Evolutionary conservation across 192 early-diverging fungal genomes (phyloP), one percentile per base, ranked within the genome.

Genomic region (Umbelopsis isabellina): DNA sequence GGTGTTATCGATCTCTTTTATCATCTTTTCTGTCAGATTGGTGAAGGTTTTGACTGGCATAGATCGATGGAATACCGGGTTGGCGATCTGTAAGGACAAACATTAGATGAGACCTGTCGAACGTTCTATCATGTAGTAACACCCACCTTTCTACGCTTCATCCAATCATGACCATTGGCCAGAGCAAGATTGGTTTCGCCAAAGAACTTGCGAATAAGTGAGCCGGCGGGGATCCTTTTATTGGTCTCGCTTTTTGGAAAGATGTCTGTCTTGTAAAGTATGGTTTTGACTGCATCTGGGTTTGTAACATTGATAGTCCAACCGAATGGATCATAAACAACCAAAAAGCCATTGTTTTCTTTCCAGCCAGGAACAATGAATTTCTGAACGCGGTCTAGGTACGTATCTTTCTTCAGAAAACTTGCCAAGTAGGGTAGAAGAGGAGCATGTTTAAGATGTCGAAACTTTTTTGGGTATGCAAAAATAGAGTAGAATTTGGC

Each of bases 11-110:
- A 78, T 67, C 3, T 46, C 46, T 33, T 46, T 22, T 33, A 78
- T 70, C 47, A 78, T 48, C 11, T 30, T 69, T 6, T 70, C 46
- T 9, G 68, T 74, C 10, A 70, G 41, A 5, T 15, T 9, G 11
- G 72, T 69, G 71, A 78, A 78, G 1, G 73, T 33, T 15, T 70
- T 46, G 3, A 71, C 72, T 21, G 72, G 77, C 64, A 78, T 70
- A 4, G 77, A 65, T 46, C 72, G 64, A 23, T 71, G 66, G 64
- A 78, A 78, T 46, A 69, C 77, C 64, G 72, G 72, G 67, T 67
- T 71, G 30, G 49, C 64, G n/a, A 75, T 53, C 61, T 30, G 1
- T 3, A 30, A 30, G 3, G 3, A 1, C 27, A 30, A 30, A 30
- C 1, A 30, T 30, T 30, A 30, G 27, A 30, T 30, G 27, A 30